Evolutionary conservation across 2,329 filamentous ascomycete species (phyloP), one percentile per base, ranked within the genome.

Genomic region (Pseudocercospora fuligena): DNA sequence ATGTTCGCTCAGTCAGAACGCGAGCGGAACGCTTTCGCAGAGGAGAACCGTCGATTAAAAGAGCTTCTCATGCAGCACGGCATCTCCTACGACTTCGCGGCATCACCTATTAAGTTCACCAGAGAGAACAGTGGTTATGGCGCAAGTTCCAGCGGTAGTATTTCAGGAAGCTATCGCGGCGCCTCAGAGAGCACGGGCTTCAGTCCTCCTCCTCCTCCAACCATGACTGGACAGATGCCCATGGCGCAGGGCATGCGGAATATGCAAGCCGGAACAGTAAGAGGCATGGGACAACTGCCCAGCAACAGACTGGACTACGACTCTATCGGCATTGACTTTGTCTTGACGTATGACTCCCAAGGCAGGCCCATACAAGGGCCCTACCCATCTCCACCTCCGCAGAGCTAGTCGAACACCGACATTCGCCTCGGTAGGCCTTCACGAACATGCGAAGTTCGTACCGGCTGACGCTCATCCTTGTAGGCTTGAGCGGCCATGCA

Each of bases 401-500:
- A 74, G 54, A 65, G 69, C 64, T 76, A 69, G 70, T 61, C 62
- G 60, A 16, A 33, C 29, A 23, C 57, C 63, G 43, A 65, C 21
- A 16, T 19, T 58, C 65, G 63, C 51, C 53, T 60, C 58, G 71
- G 70, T 72, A 70, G 54, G 70, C 65, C 54, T 61, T 54, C 54
- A 62, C 59, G 29, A 21, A 12, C 62, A 54, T 58, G 33, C 53
- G 64, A 63, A 70, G 64, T 69, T 64, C 72, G 69, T 69, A 60
- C 66, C 66, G 60, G 70, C 73, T 75, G 71, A 75, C 73, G 64
- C 69, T 73, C 68, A 70, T 69, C 46, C 51, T 47, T 71, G 64
- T 78, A 85, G 90, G 92, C 91, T 97, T 79, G 94, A 97, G 83
- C 91, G 90, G 78, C 92, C 94, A 61, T 98, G 95, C 84, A 96